Evolutionary conservation across 2,329 filamentous ascomycete genomes (phyloP).

Genomic region (Phyllosticta ampelicida): DNA sequence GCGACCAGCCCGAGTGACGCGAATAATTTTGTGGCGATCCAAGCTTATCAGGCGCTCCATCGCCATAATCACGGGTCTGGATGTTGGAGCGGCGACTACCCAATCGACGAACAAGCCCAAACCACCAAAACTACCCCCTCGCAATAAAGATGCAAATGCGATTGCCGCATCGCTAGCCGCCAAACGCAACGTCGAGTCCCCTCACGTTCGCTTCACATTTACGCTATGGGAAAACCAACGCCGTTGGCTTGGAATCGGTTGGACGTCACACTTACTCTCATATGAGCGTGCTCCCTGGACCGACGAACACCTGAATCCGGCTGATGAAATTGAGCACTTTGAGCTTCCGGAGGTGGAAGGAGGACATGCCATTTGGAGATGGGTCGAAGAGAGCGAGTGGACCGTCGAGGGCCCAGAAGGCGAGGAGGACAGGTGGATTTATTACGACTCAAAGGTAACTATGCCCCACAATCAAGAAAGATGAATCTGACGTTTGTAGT

Average conservation of each 20-base stretch:
- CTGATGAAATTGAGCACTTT: slow-evolving; percentile 64
- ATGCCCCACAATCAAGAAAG: not conserved
- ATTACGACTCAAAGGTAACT: slow-evolving; percentile 88
- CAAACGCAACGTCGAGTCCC: slow-evolving; percentile 38
- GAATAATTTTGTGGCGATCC: slow-evolving; percentile 86
- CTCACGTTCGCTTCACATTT: slow-evolving; percentile 91
- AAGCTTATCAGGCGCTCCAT: slow-evolving; percentile 58
- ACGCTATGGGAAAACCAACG: slow-evolving; percentile 94
- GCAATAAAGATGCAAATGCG: slow-evolving; percentile 37
- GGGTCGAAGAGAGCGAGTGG: slow-evolving; percentile 82
- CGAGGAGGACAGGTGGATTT: slow-evolving; percentile 63
- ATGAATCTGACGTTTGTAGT: slow-evolving; percentile 41
- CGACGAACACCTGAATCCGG: slow-evolving; percentile 81
- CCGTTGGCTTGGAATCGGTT: slow-evolving; percentile 87
- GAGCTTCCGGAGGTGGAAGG: slow-evolving; percentile 56
- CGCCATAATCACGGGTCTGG: slow-evolving; percentile 67
- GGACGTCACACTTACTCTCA: slow-evolving; percentile 83
- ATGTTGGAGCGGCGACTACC: slow-evolving; percentile 45
- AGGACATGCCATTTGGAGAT: slow-evolving; percentile 57
- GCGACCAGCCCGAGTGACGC: slow-evolving; percentile 69
- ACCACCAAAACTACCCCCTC: slow-evolving; percentile 28
- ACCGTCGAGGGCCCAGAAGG: slow-evolving; percentile 61
- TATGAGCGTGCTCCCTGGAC: slow-evolving; percentile 91
- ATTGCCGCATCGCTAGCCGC: slow-evolving; percentile 35
- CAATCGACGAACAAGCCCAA: slow-evolving; percentile 16